Evolutionary conservation across 164 flowering plant genomes (phyloP), one percentile per base, ranked within the genome.

Genomic region (Kingdonia uniflora): DNA sequence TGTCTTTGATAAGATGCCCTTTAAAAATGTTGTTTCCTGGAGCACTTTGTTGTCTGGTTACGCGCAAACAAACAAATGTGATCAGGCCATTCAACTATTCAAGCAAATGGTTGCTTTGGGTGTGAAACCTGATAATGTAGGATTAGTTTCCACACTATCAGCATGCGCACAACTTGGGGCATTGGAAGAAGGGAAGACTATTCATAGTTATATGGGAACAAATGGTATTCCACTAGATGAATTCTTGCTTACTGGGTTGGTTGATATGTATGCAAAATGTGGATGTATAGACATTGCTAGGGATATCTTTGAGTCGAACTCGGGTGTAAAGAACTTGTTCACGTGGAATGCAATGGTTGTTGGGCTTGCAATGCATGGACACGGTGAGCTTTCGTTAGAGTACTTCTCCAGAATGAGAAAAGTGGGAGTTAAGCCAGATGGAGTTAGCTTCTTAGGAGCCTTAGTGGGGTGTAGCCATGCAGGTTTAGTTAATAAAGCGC

Each of bases 271-370:
- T 46, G 79, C 92, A 0, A 89, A 89, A 57, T 85, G 95, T 57
- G 97, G 97, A 10, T 71, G 68, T 52, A 58, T 89, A 47, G 76
- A 68, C 17, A 59, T 20, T 56, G 85, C 97, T 7, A 59, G 47
- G 38, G 72, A 67, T 16, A 43, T 84, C 0, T 86, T 86, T 19
- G 76, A 79, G 45, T 60, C 68, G 0, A 66, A 78, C 56, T 29
- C 35, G 2, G 21, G n/a, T 13, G 19, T 5, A 2, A 69, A 62
- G 73, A 78, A 68, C 33, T 55, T 85, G 56, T 72, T 58, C 58
- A 72, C 92, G 1, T 86, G 97, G 97, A 89, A 89, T 65, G 90
- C 95, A 4, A 60, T 89, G 78, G 68, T 84, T 11, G 59, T 73
- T 33, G 95, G 90, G 56, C 73, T 89, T 15, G 84, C 83, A 17